Evolutionary conservation across 176 grass and related monocot species (phyloP).

Genomic region (Typha latifolia): DNA sequence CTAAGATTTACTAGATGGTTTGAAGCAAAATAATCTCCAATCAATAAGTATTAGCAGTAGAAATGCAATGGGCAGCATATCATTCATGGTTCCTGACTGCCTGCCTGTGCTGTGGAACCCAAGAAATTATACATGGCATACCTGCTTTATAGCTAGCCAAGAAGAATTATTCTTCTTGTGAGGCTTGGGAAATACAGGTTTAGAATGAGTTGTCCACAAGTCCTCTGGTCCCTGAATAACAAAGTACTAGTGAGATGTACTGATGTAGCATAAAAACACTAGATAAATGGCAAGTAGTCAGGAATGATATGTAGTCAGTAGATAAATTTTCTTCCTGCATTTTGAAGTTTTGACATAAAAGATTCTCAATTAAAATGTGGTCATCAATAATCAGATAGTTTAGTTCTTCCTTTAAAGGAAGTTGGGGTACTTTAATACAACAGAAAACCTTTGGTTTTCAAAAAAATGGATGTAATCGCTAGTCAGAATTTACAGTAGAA

Average conservation of each 20-base stretch:
- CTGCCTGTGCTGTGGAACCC: background rate
- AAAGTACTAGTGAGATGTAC: constrained; percentile 12
- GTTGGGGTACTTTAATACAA: no score
- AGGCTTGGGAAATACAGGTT: constrained; percentile 75
- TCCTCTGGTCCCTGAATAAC: constrained; percentile 77
- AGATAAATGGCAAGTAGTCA: background rate
- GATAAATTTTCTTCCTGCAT: no score
- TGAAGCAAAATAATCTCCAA: no score
- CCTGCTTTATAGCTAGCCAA: constrained; percentile 87
- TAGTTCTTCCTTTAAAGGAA: background rate
- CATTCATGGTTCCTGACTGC: no score
- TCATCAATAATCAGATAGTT: background rate
- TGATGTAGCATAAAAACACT: background rate
- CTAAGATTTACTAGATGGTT: no score
- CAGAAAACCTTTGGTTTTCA: no score
- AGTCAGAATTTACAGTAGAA: no score
- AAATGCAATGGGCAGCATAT: no score
- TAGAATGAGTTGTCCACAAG: constrained; percentile 73
- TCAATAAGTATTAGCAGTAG: no score
- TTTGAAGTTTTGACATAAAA: background rate
- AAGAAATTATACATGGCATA: constrained; percentile 16
- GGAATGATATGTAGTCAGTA: no score
- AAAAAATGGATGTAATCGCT: no score
- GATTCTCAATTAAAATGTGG: background rate
- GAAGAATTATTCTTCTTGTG: constrained; percentile 84